phyloP scores from a whole-genome alignment of 208 protist genomes.

The Naegleria lovaniensis region DNA sequence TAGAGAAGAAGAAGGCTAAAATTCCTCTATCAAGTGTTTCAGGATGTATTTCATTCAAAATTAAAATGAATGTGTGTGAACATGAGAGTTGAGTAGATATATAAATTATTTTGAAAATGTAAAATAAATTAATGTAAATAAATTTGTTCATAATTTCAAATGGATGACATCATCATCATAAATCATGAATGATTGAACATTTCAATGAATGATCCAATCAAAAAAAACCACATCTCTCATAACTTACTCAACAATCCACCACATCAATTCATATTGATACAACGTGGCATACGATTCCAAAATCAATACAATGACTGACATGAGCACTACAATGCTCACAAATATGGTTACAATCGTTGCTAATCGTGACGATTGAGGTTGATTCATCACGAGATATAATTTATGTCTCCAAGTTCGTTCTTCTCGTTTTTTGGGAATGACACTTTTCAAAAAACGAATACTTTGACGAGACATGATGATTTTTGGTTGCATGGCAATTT shows the following conservation, averaged over 20 bases:
- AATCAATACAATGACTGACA: not conserved
- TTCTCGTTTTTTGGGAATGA: not conserved
- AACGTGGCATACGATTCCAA: not conserved
- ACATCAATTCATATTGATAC: not conserved
- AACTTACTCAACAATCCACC: not conserved
- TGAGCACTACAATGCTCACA: not conserved
- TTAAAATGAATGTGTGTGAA: no score
- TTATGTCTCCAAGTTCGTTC: not conserved
- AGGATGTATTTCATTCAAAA: no score
- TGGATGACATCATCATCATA: no score
- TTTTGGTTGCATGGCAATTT: not conserved
- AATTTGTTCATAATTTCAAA: no score
- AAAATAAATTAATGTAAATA: no score
- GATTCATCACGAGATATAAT: not conserved
- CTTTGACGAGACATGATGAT: not conserved
- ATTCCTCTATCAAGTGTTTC: no score
- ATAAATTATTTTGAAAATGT: no score
- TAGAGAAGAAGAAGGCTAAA: not conserved
- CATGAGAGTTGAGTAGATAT: no score
- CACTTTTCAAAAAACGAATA: not conserved
- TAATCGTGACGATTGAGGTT: not conserved
- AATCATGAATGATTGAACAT: no score
- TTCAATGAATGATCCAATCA: no score
- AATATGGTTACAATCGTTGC: not conserved
- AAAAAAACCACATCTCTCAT: no score